Conservation (phyloP, 106 monocot genomes). For the Apostasia shenzhenica region DNA sequence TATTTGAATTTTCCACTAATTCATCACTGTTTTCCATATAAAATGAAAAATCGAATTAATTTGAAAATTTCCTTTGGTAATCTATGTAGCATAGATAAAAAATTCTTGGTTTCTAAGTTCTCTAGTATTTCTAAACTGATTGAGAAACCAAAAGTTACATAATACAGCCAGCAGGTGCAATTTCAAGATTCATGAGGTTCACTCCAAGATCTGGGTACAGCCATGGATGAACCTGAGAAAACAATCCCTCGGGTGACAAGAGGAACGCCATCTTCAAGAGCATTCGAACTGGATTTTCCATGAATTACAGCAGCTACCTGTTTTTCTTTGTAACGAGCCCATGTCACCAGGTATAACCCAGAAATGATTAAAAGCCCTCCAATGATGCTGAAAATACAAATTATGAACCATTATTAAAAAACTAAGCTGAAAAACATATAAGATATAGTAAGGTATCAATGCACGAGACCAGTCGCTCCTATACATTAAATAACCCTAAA, state of each 20-base stretch:
- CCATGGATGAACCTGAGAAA: conserved; percentile 13
- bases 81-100: too few species aligned
- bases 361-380: conserved; percentile 58
- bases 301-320: conserved; percentile 9
- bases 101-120: too few species aligned
- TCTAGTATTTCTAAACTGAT: too few species aligned
- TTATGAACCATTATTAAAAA: too few species aligned
- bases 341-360: conserved; percentile 74
- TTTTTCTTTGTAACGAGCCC: conserved; percentile 62
- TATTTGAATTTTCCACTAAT: too few species aligned
- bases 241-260: conserved; percentile 34
- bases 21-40: too few species aligned
- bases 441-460: too few species aligned
- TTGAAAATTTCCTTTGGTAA: too few species aligned
- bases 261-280: conserved; percentile 17
- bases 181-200: conserved; percentile 41
- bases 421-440: too few species aligned
- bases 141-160: neutral
- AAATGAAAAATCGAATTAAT: too few species aligned
- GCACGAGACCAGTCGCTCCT: too few species aligned
- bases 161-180: neutral
- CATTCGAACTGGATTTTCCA: neutral
- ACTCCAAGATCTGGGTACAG: conserved; percentile 29
- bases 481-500: too few species aligned
- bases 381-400: conserved; percentile 49